Conservation (phyloP, 805 yeast genomes). For the Trichomonascus vanleenenianus region DNA sequence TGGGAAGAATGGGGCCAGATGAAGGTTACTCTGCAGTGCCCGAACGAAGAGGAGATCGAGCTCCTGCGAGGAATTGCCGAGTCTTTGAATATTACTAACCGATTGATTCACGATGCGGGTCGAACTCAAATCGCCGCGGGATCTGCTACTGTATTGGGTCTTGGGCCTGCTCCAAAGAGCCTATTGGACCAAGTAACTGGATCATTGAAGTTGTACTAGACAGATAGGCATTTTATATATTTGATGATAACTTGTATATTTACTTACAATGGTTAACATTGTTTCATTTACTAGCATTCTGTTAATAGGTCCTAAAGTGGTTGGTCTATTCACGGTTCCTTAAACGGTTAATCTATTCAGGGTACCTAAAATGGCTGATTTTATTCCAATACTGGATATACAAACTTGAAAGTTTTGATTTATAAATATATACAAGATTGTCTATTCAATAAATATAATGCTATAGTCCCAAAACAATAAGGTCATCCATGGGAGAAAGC, state of each 20-base stretch:
- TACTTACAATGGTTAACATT: too few relatives aligned
- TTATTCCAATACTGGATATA: too few relatives aligned
- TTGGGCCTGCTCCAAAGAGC: constrained; percentile 89
- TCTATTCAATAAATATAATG: constrained; percentile 12
- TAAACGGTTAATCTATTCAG: too few relatives aligned
- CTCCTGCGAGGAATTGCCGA: constrained; percentile 73
- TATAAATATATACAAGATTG: neutral
- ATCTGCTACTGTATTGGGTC: constrained; percentile 89
- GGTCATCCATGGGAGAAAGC: constrained; percentile 35
- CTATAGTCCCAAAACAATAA: constrained; percentile 30
- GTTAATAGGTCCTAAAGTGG: too few relatives aligned
- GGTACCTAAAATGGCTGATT: too few relatives aligned
- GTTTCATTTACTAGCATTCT: too few relatives aligned
- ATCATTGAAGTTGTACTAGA: constrained; percentile 61
- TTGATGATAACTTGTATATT: too few relatives aligned
- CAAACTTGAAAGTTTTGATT: too few relatives aligned
- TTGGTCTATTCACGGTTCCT: too few relatives aligned
- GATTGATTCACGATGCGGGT: constrained; percentile 91
- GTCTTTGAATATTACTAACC: constrained; percentile 67
- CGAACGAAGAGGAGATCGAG: constrained; percentile 60
- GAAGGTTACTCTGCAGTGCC: constrained; percentile 72
- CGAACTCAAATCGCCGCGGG: constrained; percentile 96
- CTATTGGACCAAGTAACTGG: constrained; percentile 78
- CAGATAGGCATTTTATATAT: too few relatives aligned
- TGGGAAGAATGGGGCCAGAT: constrained; percentile 92